These are phyloP conservation scores for Arachnomyces sp. DNA, from an alignment of 2,329 filamentous ascomycete genomes.

Conservation along the genomic window DNA sequence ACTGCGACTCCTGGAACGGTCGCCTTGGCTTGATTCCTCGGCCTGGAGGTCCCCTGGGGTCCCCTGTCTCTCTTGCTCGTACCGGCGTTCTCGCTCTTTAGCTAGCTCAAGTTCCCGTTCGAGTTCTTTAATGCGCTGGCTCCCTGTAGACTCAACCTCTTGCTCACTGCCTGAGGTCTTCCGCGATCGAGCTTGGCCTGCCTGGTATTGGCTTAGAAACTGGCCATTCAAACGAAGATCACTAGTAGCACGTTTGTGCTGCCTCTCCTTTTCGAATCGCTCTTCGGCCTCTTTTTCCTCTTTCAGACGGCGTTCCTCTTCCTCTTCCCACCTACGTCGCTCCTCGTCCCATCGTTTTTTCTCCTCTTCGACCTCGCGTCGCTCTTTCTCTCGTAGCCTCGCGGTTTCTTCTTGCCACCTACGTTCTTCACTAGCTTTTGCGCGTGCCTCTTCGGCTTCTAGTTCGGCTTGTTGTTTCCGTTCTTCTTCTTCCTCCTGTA, in stretches of 20 bases:
- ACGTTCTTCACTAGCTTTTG: constrained; percentile 39
- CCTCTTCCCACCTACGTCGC: constrained; percentile 63
- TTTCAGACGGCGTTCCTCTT: constrained; percentile 61
- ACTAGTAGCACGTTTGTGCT: constrained; percentile 51
- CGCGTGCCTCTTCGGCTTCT: constrained; percentile 43
- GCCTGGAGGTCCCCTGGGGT: constrained; percentile 19
- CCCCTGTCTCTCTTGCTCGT: constrained; percentile 54
- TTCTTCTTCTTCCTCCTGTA: constrained; percentile 48
- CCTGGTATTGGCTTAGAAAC: constrained; percentile 78
- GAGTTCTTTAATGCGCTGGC: constrained; percentile 66
- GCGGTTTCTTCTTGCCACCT: constrained; percentile 41
- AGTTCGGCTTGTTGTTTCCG: constrained; percentile 40
- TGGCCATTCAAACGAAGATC: constrained; percentile 71
- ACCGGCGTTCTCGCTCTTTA: constrained; percentile 58
- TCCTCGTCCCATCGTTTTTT: constrained; percentile 45
- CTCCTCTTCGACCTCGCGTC: constrained; percentile 38
- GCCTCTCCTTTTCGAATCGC: constrained; percentile 59
- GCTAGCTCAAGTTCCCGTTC: constrained; percentile 65
- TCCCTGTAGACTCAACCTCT: constrained; percentile 48
- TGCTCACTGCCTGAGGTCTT: constrained; percentile 31
- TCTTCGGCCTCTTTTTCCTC: constrained; percentile 70
- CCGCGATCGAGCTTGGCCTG: constrained; percentile 50
- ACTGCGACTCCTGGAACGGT: constrained; percentile 17
- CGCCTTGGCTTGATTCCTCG: constrained; percentile 7
- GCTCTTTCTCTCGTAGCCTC: constrained; percentile 45